Conservation (phyloP, 2,329 filamentous ascomycete genomes). For the Sarocladium brachiariae region DNA sequence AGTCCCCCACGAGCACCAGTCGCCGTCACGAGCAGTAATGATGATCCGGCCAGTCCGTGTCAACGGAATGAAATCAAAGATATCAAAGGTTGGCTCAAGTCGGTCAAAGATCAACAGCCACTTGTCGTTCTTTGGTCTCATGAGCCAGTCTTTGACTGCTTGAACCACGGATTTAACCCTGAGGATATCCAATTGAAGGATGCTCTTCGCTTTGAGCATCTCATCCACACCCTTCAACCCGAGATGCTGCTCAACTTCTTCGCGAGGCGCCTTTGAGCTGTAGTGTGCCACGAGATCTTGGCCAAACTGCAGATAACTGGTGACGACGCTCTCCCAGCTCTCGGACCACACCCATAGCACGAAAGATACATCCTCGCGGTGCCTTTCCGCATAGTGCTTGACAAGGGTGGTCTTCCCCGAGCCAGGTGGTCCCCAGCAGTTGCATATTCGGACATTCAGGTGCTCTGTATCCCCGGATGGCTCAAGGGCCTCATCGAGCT, state of each 20-base stretch:
- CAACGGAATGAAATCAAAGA: slow-evolving; percentile 20
- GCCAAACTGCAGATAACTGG: slow-evolving; percentile 21
- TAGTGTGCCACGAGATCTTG: slow-evolving; percentile 17
- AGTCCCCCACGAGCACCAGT: slow-evolving; percentile 17
- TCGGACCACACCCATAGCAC: slow-evolving; percentile 21
- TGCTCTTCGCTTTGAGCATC: slow-evolving; percentile 19
- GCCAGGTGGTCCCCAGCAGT: slow-evolving; percentile 17
- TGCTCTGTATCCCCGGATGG: slow-evolving; percentile 9
- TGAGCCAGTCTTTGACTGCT: slow-evolving; percentile 21
- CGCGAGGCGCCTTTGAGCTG: slow-evolving; percentile 13
- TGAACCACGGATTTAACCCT: slow-evolving; percentile 18
- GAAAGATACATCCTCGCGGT: slow-evolving; percentile 16
- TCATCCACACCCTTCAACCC: slow-evolving; percentile 18
- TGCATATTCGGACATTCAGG: slow-evolving; percentile 16
- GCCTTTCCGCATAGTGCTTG: slow-evolving; percentile 17
- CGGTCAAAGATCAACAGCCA: slow-evolving; percentile 22
- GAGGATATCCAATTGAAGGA: slow-evolving; percentile 17
- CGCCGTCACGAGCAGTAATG: slow-evolving; percentile 17
- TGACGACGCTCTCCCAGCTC: slow-evolving; percentile 20
- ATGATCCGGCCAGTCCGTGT: slow-evolving; percentile 19
- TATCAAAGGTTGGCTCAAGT: slow-evolving; percentile 18
- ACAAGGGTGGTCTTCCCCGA: slow-evolving; percentile 20
- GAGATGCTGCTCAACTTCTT: slow-evolving; percentile 18
- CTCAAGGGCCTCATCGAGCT: slow-evolving; percentile 15
- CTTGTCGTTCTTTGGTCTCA: slow-evolving; percentile 17